phyloP scores from a whole-genome alignment of 148 eudicot genomes.

The Spergularia marina region DNA sequence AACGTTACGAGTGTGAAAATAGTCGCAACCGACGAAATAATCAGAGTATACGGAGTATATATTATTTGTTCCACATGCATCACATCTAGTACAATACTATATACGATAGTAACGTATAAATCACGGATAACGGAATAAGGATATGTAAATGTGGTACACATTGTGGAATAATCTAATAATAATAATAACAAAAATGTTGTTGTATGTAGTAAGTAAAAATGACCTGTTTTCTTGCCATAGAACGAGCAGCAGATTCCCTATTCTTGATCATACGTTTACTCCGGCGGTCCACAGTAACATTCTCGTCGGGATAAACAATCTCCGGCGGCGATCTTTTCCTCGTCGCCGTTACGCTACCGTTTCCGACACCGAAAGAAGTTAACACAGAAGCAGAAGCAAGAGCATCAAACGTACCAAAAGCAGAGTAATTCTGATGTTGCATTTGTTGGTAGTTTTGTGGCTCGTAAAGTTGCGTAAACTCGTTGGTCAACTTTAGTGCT shows the following conservation, averaged over 20 bases:
- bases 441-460: neutral
- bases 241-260: conserved; percentile 58
- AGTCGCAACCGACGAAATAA: neutral
- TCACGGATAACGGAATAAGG: neutral
- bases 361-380: neutral
- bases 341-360: neutral
- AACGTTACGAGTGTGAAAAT: too few relatives aligned
- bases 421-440: neutral
- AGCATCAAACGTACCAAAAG: conserved; percentile 25
- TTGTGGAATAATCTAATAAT: too few relatives aligned
- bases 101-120: neutral
- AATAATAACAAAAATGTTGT: too few relatives aligned
- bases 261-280: conserved; percentile 51
- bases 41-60: too few relatives aligned
- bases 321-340: conserved; percentile 32
- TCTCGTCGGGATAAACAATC: neutral
- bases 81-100: too few relatives aligned
- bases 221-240: conserved; percentile 56
- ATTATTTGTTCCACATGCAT: too few relatives aligned
- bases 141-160: too few relatives aligned
- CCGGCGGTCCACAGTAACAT: conserved; percentile 29
- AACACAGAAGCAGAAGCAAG: conserved; percentile 18
- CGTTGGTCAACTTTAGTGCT: conserved; percentile 1
- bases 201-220: neutral
- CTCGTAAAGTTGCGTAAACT: neutral